These are phyloP conservation scores for Rhizophlyctis rosea DNA, from an alignment of 192 early-diverging fungal genomes.

Conservation along the genomic window DNA sequence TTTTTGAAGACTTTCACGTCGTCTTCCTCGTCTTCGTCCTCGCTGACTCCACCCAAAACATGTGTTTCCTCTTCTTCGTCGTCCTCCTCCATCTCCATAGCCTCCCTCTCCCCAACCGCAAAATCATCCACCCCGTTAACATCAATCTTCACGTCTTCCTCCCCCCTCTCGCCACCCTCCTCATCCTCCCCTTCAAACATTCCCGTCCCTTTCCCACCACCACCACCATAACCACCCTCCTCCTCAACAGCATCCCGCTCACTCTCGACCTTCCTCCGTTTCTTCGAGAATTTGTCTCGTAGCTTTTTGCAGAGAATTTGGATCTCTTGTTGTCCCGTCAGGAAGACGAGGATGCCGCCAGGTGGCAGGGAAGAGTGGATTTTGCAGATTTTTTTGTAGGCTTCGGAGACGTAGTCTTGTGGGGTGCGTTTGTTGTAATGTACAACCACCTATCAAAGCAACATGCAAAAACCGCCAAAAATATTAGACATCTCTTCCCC, in stretches of 20 bases:
- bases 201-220: too few species aligned
- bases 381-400: slow-evolving; percentile 86
- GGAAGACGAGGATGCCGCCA: slow-evolving; percentile 92
- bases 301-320: slow-evolving; percentile 72
- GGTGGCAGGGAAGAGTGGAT: slow-evolving; percentile 90
- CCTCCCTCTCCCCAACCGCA: slow-evolving; percentile 51
- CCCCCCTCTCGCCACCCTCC: slow-evolving; percentile 22
- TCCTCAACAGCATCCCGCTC: too few species aligned
- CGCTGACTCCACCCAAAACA: slow-evolving; percentile 39
- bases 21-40: slow-evolving; percentile 63
- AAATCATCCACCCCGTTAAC: slow-evolving; percentile 35
- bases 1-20: slow-evolving; percentile 27
- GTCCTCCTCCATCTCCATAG: slow-evolving; percentile 57
- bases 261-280: background rate
- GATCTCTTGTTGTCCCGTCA: slow-evolving; percentile 95
- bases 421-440: slow-evolving; percentile 95
- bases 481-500: slow-evolving; percentile 5
- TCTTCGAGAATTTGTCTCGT: slow-evolving; percentile 64
- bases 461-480: slow-evolving; percentile 1
- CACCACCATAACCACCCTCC: too few species aligned
- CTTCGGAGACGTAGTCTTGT: slow-evolving; percentile 84
- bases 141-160: background rate
- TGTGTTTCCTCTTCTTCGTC: slow-evolving; percentile 69
- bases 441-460: slow-evolving; percentile 58
- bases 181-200: slow-evolving; percentile 40